Base-by-base conservation (phyloP, 805 yeast species). In the Candida dendrica region DNA sequence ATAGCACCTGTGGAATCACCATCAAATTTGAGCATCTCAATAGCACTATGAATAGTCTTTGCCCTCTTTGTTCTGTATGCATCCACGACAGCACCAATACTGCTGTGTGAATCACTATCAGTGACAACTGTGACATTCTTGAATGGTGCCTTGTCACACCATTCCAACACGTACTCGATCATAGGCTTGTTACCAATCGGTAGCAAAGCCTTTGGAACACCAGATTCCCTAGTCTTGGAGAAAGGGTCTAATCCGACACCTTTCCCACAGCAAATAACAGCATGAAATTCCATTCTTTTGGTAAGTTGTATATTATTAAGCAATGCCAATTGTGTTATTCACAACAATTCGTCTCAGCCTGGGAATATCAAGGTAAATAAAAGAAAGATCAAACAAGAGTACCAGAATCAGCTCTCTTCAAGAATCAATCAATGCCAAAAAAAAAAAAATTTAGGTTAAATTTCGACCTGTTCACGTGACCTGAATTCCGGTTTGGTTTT, bases 141-240 rank as follows among this genome's bases (percentile, higher is more conserved):
- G 62, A 90, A 90, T 45, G 81, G 81, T 3, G 95, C 96, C 56
- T 74, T 72, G 55, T 81, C 89, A 68, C 98, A 90, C 98, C 98
- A 93, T 51, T 84, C 90, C 30, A 93, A 69, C 2, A 84, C 95
- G 57, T 87, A 84, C 53, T 81, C 82, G 35, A 93, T 67, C 88
- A 93, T 81, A 13, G 96, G 95, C 54, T 75, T 75, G 60, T 90
- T 90, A 7, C 93, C 98, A 30, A 93, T 71, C 2, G 98, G 98
- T 36, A 95, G 63, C 38, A 90, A 66, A 0, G 97, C 95, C 65
- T 93, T 93, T 8, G 95, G 76, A 6, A 74, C 59, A 15, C 93
- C 90, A 2, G 83, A 69, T 14, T 77, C 72, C 39, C 81, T 67
- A 31, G 69, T 71, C 22, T 73, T 66, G 0, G 90, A 74, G 47